A percentile compares a stretch with the other conserved stretches of the same genome.
Conservation (phyloP, 495 filamentous ascomycete genomes). For the Penicillium daleae region DNA sequence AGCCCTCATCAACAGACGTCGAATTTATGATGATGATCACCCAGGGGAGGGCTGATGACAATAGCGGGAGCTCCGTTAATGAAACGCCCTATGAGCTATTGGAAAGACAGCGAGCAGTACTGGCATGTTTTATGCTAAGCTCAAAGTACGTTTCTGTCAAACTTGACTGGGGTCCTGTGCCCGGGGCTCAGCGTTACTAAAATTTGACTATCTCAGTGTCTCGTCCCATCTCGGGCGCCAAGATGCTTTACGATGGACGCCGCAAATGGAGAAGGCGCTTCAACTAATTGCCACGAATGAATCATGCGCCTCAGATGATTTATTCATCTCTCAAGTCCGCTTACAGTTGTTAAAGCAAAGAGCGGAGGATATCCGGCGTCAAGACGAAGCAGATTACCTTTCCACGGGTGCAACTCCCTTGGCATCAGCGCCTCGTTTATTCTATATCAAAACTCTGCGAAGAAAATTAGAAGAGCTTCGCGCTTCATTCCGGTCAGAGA, state of each 20-base stretch:
- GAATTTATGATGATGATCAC: conserved; percentile 32
- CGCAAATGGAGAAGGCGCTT: conserved; percentile 36
- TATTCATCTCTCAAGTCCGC: conserved; percentile 34
- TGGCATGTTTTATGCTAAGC: conserved; percentile 38
- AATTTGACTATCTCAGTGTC: conserved; percentile 23
- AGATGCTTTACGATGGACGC: conserved; percentile 34
- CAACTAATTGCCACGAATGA: conserved; percentile 22
- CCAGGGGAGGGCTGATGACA: conserved; percentile 25
- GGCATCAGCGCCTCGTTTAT: conserved; percentile 20
- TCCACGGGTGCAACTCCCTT: conserved; percentile 11
- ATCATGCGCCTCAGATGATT: conserved; percentile 23
- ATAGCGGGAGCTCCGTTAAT: conserved; percentile 5
- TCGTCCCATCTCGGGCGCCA: conserved; percentile 33
- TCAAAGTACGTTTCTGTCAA: conserved; percentile 27
- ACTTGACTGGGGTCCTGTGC: too few species aligned
- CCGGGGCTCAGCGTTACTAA: conserved; percentile 11
- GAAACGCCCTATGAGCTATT: conserved; percentile 23
- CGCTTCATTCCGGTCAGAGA: conserved; percentile 20
- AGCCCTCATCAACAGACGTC: conserved; percentile 28
- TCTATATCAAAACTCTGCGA: conserved; percentile 35
- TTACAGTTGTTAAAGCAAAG: conserved; percentile 33
- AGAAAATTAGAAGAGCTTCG: conserved; percentile 26
- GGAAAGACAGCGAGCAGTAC: conserved; percentile 31
- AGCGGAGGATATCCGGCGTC: conserved; percentile 29
- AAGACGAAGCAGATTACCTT: conserved; percentile 26